Evolutionary conservation across 208 protist genomes (phyloP), one percentile per base, ranked within the genome.

Genomic region (Strigomonas galati): DNA sequence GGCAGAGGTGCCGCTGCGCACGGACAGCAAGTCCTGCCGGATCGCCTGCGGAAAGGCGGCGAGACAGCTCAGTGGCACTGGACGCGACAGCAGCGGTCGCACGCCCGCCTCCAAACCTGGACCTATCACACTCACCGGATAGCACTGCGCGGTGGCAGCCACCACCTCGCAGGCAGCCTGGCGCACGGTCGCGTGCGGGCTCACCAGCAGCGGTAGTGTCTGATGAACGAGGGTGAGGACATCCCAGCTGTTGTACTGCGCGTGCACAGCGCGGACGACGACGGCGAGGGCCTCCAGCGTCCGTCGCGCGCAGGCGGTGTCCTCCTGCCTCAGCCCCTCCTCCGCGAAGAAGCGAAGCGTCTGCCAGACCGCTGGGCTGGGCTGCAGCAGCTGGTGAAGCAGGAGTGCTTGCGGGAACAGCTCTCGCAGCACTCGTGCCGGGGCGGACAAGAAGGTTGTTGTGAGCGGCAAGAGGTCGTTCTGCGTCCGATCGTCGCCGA

Each of bases 401-500:
- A 71, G 21, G 23, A 93, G 84, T 28, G 82, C 76, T 23, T 87
- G 74, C 4, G 77, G 67, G 44, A 78, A 89, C 43, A 93, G 72
- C 63, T 81, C 57, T 0, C 80, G 69, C 69, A 74, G 75, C 57
- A 89, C 84, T 23, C 74, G 71, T 59, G 78, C 58, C 0, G 82
- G 54, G 1, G 72, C 71, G 6, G 72, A 46, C 31, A 89, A 77
- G 26, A 74, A 58, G 5, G 87, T 91, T 7, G 84, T 94, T 23
- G 90, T 76, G 26, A 91, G 76, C 15, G 84, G 87, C 23, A 94
- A 76, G 2, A 94, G 69, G 23, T 91, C 81, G n/a, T 87, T 71
- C 44, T 70, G 53, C 6, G 78, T 70, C 7, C 80, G 71, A 44
- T 80, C 74, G 21, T 90, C 81, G n/a, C 87, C 87, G 31, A 94